Evolutionary conservation across 805 yeast genomes (phyloP).

Genomic region (Tetrapisispora fleetii): DNA sequence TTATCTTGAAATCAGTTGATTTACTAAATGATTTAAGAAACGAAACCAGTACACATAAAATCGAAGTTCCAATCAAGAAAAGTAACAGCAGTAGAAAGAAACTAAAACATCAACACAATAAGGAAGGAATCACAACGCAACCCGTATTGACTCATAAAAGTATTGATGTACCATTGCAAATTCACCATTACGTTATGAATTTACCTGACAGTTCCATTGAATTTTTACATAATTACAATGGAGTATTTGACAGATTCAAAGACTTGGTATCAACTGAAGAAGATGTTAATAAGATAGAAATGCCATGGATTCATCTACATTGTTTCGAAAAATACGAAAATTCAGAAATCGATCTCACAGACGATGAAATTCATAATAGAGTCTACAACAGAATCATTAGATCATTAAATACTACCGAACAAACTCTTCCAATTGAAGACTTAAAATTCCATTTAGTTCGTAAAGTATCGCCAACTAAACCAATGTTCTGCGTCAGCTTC

Average conservation of each 20-base stretch:
- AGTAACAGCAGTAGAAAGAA: background rate
- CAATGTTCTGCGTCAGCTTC: conserved; percentile 87
- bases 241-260: conserved; percentile 23
- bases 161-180: conserved; percentile 19
- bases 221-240: conserved; percentile 62
- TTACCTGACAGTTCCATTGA: conserved; percentile 87
- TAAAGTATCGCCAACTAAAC: conserved; percentile 92
- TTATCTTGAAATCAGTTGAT: conserved; percentile 53
- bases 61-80: conserved; percentile 30
- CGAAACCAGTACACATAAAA: conserved; percentile 25
- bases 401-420: conserved; percentile 36
- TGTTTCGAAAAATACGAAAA: conserved; percentile 87
- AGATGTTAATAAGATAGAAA: conserved; percentile 32
- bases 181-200: conserved; percentile 82
- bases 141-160: conserved; percentile 35
- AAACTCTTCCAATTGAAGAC: conserved; percentile 37
- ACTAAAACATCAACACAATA: conserved; percentile 28
- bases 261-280: background rate
- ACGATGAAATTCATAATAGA: conserved; percentile 58
- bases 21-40: conserved; percentile 40
- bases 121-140: conserved; percentile 14
- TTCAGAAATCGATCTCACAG: conserved; percentile 53
- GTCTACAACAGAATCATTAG: conserved; percentile 45
- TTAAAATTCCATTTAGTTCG: conserved; percentile 75
- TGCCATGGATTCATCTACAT: conserved; percentile 78